phyloP scores from a whole-genome alignment of 331 rosid genomes.

The Spiraea crenata region DNA sequence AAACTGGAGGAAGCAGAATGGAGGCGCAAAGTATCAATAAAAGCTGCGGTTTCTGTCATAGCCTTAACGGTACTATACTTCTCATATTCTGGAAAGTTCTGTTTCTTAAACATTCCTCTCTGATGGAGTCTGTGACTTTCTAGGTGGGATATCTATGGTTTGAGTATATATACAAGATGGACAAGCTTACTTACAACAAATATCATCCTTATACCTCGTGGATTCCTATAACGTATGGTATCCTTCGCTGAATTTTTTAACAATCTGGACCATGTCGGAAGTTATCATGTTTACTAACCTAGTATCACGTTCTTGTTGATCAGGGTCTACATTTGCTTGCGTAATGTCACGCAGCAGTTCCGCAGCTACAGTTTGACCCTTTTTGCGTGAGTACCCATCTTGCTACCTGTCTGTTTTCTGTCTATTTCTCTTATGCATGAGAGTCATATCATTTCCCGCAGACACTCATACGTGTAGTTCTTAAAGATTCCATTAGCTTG shows the following conservation, averaged over 20 bases:
- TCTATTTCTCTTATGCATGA: background rate
- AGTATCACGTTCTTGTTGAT: constrained; percentile 20
- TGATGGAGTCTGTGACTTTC: constrained; percentile 33
- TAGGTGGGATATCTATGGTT: constrained; percentile 90
- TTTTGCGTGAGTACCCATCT: constrained; percentile 69
- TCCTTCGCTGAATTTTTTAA: constrained; percentile 25
- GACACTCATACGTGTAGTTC: background rate
- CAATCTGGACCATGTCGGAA: constrained; percentile 10
- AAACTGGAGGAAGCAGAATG: constrained; percentile 86
- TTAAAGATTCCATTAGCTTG: background rate
- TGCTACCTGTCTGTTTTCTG: constrained; percentile 1
- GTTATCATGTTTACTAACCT: constrained; percentile 25
- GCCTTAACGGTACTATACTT: constrained; percentile 49
- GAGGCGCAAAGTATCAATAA: constrained; percentile 71
- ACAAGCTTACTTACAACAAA: constrained; percentile 80
- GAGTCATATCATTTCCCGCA: background rate
- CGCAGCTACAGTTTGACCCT: constrained; percentile 79
- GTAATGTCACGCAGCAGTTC: constrained; percentile 79
- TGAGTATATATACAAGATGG: constrained; percentile 83
- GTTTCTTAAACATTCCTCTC: constrained; percentile 17
- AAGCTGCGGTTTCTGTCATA: constrained; percentile 54
- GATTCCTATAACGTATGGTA: constrained; percentile 93
- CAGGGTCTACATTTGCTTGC: constrained; percentile 87
- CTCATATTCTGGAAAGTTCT: constrained; percentile 10
- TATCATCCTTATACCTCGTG: constrained; percentile 96